Conservation (phyloP, 2,329 filamentous ascomycete genomes). For the Boeremia lycopersici region DNA sequence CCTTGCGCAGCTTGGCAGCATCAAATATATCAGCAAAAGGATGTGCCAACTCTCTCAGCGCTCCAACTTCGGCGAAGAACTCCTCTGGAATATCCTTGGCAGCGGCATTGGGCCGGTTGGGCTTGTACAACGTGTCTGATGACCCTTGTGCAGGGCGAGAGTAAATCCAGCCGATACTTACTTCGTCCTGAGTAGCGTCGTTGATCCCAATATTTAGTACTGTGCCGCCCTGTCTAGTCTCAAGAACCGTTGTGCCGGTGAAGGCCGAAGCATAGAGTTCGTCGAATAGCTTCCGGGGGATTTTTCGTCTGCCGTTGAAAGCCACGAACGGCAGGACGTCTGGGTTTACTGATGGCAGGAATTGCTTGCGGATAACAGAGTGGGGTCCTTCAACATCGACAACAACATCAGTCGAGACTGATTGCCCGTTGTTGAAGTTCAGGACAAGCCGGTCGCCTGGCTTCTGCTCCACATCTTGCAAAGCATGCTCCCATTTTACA, state of each 20-base stretch:
- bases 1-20: conserved; percentile 34
- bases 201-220: conserved; percentile 45
- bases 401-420: conserved; percentile 23
- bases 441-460: conserved; percentile 1
- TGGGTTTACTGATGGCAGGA: conserved; percentile 32
- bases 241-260: conserved; percentile 29
- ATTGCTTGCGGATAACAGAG: conserved; percentile 37
- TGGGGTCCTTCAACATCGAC: conserved; percentile 50
- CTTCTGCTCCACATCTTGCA: conserved; percentile 21
- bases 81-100: conserved; percentile 45
- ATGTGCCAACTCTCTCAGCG: conserved; percentile 30
- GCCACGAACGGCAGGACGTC: conserved; percentile 47
- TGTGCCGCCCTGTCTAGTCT: conserved; percentile 24
- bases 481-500: conserved; percentile 40
- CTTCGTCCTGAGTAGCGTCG: conserved; percentile 23
- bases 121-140: conserved; percentile 43
- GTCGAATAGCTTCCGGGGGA: conserved; percentile 31
- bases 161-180: conserved; percentile 49
- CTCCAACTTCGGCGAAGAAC: conserved; percentile 44
- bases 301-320: conserved; percentile 35
- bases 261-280: conserved; percentile 20
- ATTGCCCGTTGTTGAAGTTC: conserved; percentile 20
- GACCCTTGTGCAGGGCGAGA: conserved; percentile 41
- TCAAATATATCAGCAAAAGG: conserved; percentile 46
- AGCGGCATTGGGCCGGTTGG: conserved; percentile 36